Evolutionary conservation across 2,329 filamentous ascomycete genomes (phyloP), one percentile per base, ranked within the genome.

Genomic region (Ampelomyces quisqualis): DNA sequence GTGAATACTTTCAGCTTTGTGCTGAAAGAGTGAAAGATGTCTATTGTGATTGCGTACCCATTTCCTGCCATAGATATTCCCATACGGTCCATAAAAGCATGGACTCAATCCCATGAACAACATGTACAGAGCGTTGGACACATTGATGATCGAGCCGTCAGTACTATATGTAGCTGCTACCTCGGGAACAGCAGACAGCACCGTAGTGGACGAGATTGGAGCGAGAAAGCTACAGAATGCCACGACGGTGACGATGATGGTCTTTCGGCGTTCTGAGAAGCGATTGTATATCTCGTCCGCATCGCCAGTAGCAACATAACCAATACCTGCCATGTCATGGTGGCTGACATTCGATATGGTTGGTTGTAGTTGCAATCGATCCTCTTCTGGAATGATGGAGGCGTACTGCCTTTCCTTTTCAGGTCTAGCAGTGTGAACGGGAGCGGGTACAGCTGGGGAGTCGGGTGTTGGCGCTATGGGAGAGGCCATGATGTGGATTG

Each of bases 161-260:
- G 84, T 88, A 26, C 72, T 50, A 60, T 79, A 88, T 6, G 79
- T 81, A 3, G 62, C 64, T 2, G 85, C 85, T 4, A 91, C 82
- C 64, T 91, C 86, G 1, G 86, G 86, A 1, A 85, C 80, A 2
- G 86, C 87, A 1, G 85, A 77, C 9, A 91, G 68, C 7, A 90
- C 80, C 1, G 84, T 83, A 0, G 86, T 90, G 26, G 82, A 87
- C 2, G 82, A 85, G 17, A 88, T 79, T 0, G 88, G 88, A 1
- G 87, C 82, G 30, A 91, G 72, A 49, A 91, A 88, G 18, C 84
- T 81, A 68, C 85, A 89, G 60, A 84, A 87, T 0, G 85, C 84
- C 37, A 90, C 69, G 5, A 90, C 76, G 7, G 73, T 71, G 11
- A 89, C 83, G 37, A 91, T 86, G 46, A 81, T 58, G 2, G 75